Percentiles rank a stretch among this genome's conserved stretches.
Evolutionary conservation across 768 basidiomycete species (phyloP).

Genomic region (Leccinum truebloodii): DNA sequence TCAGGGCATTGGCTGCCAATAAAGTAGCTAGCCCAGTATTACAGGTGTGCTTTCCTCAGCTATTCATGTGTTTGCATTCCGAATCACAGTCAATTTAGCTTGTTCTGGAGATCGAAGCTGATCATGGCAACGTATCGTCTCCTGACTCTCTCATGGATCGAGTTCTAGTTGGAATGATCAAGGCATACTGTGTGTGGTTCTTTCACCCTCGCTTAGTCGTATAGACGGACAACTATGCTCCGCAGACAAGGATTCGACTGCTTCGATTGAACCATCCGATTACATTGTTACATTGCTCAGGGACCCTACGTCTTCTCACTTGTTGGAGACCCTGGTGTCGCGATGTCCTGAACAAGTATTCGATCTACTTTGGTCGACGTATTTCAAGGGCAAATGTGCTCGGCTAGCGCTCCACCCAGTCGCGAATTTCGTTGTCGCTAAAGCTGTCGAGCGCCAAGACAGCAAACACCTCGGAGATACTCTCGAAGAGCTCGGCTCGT

Average conservation of each 20-base stretch:
- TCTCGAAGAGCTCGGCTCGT: conserved; percentile 57
- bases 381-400: conserved; percentile 73
- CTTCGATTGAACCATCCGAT: conserved; percentile 58
- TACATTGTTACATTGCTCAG: conserved; percentile 81
- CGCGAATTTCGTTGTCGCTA: conserved; percentile 91
- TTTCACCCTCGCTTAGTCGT: not conserved
- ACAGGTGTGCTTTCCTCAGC: conserved; percentile 47
- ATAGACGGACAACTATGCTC: conserved; percentile 4
- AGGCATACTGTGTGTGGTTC: conserved; percentile 54
- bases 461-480: conserved; percentile 53
- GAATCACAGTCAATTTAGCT: conserved; percentile 48
- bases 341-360: conserved; percentile 65
- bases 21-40: conserved; percentile 77
- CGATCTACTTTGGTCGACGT: conserved; percentile 67
- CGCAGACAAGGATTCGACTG: conserved; percentile 41
- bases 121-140: conserved; percentile 55
- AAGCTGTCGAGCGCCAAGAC: conserved; percentile 66
- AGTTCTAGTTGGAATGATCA: conserved; percentile 74
- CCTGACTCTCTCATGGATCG: conserved; percentile 79
- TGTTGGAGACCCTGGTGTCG: conserved; percentile 78
- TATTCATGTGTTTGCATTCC: conserved; percentile 9
- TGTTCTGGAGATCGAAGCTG: conserved; percentile 79
- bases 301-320: conserved; percentile 86
- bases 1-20: conserved; percentile 72
- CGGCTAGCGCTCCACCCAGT: conserved; percentile 84